Conservation (phyloP, 139 green algal species). For the Chlamydomonas schloesseri region DNA sequence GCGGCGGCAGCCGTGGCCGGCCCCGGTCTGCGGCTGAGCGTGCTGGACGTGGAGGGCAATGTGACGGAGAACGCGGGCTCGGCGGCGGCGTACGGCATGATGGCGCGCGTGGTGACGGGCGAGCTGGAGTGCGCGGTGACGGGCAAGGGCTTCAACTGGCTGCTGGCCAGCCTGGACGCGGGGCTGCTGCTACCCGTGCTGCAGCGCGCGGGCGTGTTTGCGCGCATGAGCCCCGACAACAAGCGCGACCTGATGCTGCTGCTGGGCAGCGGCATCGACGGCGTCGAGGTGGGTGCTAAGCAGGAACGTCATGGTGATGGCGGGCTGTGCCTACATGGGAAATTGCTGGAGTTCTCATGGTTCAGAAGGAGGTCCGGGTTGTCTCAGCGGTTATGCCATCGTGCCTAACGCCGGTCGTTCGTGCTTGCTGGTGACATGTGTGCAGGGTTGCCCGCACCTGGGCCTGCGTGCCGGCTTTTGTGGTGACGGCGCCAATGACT, state of each 20-base stretch:
- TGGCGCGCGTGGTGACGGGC: constrained; percentile 43
- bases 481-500: constrained; percentile 76
- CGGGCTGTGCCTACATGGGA: no score
- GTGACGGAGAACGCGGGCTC: constrained; percentile 11
- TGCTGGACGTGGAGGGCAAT: constrained; percentile 57
- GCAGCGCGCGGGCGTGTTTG: constrained; percentile 54
- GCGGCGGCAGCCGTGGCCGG: background rate
- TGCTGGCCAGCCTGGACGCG: background rate
- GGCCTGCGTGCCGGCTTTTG: constrained; percentile 75
- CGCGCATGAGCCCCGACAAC: constrained; percentile 68
- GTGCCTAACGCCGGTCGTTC: background rate
- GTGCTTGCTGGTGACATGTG: background rate
- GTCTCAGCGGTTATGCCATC: no score
- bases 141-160: constrained; percentile 69
- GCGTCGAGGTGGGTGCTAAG: constrained; percentile 2
- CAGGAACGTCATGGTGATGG: no score
- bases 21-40: constrained; percentile 38
- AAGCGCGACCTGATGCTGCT: constrained; percentile 69
- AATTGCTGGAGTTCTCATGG: no score
- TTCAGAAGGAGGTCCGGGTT: no score
- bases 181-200: constrained; percentile 55
- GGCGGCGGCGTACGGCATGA: background rate
- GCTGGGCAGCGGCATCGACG: constrained; percentile 60
- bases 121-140: constrained; percentile 71
- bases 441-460: constrained; percentile 44